Evolutionary conservation across 192 early-diverging fungal genomes (phyloP), one percentile per base, ranked within the genome.

Genomic region (Coemansia sp.): DNA sequence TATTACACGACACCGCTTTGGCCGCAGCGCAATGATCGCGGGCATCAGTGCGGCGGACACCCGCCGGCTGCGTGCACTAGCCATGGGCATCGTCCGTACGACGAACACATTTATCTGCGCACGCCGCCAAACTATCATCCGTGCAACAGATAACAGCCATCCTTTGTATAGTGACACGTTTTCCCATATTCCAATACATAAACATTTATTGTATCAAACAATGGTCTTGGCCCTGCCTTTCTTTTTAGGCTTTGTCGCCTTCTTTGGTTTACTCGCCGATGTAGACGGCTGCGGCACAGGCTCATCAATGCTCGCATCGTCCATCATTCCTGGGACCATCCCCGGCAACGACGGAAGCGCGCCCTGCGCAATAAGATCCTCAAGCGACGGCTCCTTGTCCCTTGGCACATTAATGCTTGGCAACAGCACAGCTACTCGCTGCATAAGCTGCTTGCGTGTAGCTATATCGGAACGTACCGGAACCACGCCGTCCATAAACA

Each of bases 371-470:
- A 82, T 75, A 2, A 82, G 57, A 17, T 82, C 79, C 64, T 76
- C 59, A 64, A 82, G 15, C 17, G 63, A 59, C 3, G 79, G 73
- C 49, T 82, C 79, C 65, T 60, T 75, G 22, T 82, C 79, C 19
- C 79, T 65, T 8, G 62, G 66, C 35, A 57, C 64, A 35, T 65
- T 48, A 0, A 72, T 64, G 25, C 15, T 21, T 3, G 66, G 41
- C 69, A 82, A 66, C 29, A 60, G 39, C 15, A 43, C 53, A 0
- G 70, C 79, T 3, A 82, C 79, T 25, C 39, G 22, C 1, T 21
- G 17, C 52, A 77, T 41, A 37, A 74, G 59, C 27, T 70, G 63
- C 79, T 85, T 88, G 77, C 88, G 75, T 10, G 82, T 75, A 5
- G 56, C 75, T 37, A 89, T 83, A 12, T 78, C 75, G 1, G 59